Conservation (phyloP, 257 asterid genomes). For the Primulina tabacum region DNA sequence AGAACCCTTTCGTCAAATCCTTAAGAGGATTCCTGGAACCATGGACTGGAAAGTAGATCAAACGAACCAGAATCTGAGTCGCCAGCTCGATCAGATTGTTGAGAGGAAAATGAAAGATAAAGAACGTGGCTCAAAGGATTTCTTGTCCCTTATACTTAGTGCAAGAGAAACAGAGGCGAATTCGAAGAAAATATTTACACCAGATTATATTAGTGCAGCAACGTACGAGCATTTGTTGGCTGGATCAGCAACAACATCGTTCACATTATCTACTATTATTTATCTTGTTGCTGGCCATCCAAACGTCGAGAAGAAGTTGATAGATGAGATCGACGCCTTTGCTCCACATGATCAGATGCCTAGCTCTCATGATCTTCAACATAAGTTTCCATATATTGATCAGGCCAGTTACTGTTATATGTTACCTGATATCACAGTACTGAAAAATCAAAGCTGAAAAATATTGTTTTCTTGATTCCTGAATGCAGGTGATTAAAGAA, state of each 20-base stretch:
- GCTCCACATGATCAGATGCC: slow-evolving; percentile 65
- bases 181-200: slow-evolving; percentile 56
- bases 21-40: slow-evolving; percentile 79
- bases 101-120: slow-evolving; percentile 45
- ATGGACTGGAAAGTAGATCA: slow-evolving; percentile 76
- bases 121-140: slow-evolving; percentile 53
- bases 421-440: neutral
- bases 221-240: slow-evolving; percentile 91
- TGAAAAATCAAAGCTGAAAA: neutral
- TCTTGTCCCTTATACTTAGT: slow-evolving; percentile 63
- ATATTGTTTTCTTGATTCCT: slow-evolving; percentile 2
- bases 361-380: slow-evolving; percentile 70
- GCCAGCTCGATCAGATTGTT: slow-evolving; percentile 63
- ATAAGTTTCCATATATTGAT: slow-evolving; percentile 68
- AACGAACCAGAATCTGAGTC: slow-evolving; percentile 54
- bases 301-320: slow-evolving; percentile 60
- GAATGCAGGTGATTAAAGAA: slow-evolving; percentile 82
- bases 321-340: slow-evolving; percentile 68
- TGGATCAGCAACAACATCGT: slow-evolving; percentile 91
- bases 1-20: slow-evolving; percentile 83
- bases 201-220: slow-evolving; percentile 81
- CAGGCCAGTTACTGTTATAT: slow-evolving; percentile 39
- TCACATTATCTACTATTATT: slow-evolving; percentile 67
- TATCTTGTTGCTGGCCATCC: slow-evolving; percentile 73
- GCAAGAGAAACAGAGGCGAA: slow-evolving; percentile 59